These are phyloP conservation scores for Magnaporthiopsis poae DNA, from an alignment of 2,329 filamentous ascomycete species.

Conservation along the genomic window DNA sequence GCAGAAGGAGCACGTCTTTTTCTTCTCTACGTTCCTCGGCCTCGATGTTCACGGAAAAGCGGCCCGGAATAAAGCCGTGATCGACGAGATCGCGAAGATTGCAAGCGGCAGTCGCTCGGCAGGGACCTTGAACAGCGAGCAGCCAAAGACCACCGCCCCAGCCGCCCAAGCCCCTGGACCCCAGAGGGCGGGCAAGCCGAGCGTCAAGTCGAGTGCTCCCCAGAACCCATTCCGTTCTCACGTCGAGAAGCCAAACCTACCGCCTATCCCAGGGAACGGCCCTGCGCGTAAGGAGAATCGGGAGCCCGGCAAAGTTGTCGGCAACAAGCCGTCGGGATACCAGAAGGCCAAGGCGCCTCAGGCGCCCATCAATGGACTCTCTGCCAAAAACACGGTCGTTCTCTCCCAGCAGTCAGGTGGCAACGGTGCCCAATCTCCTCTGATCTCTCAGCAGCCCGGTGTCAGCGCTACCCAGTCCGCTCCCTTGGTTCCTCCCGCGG, in stretches of 20 bases:
- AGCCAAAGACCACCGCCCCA: neutral
- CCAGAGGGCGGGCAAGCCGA: neutral
- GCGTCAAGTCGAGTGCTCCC: neutral
- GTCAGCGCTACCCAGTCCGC: neutral
- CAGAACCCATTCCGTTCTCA: neutral
- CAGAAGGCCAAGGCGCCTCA: neutral
- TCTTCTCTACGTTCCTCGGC: neutral
- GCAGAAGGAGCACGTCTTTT: neutral
- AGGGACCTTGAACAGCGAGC: neutral
- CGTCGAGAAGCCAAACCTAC: neutral
- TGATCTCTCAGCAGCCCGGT: neutral
- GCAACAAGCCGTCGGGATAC: neutral
- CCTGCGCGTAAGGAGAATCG: neutral
- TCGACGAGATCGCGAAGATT: neutral
- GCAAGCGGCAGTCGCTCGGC: neutral
- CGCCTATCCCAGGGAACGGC: neutral
- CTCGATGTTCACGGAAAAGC: neutral
- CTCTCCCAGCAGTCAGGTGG: neutral
- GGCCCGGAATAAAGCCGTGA: neutral
- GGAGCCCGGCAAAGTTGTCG: neutral
- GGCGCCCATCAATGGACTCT: neutral
- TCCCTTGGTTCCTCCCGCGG: neutral
- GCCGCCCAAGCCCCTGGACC: neutral
- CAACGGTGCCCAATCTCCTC: neutral
- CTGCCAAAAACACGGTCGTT: neutral